Conservation (phyloP, 345 rosid species). For the Aethionema arabicum region DNA sequence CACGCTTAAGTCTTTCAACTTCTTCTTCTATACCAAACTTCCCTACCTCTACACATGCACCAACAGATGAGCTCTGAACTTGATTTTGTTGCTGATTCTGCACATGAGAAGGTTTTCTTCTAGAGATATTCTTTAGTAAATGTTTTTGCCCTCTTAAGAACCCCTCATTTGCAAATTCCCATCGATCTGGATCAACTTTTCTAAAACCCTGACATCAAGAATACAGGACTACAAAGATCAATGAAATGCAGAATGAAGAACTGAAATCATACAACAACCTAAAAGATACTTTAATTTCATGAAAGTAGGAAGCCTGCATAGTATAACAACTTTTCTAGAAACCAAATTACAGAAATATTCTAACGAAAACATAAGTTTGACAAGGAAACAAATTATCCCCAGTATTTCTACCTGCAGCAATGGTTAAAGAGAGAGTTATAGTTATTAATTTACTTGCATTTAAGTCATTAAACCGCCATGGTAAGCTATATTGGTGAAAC, state of each 20-base stretch:
- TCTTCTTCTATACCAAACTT: conserved; percentile 83
- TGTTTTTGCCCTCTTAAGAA: conserved; percentile 83
- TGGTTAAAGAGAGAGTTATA: conserved; percentile 12
- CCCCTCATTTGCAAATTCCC: conserved; percentile 90
- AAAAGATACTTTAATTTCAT: neutral
- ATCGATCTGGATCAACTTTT: conserved; percentile 84
- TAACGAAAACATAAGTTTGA: conserved; percentile 9
- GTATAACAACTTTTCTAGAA: conserved; percentile 25
- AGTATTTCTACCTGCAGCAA: neutral
- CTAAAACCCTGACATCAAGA: conserved; percentile 65
- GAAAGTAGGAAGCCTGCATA: conserved; percentile 1
- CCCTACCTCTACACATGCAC: conserved; percentile 85
- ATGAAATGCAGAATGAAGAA: neutral
- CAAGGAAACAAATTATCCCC: conserved; percentile 13
- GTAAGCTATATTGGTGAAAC: conserved; percentile 9
- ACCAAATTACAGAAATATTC: conserved; percentile 11
- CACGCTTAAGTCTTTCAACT: conserved; percentile 82
- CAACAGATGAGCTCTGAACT: conserved; percentile 57
- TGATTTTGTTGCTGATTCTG: conserved; percentile 52
- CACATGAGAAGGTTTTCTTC: conserved; percentile 66
- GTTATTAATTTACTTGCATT: conserved; percentile 25
- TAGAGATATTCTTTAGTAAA: conserved; percentile 57
- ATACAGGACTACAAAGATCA: conserved; percentile 17
- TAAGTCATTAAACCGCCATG: conserved; percentile 19
- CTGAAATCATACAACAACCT: neutral